A percentile compares a stretch with the other conserved stretches of the same genome.
These are phyloP conservation scores for Arctium minus DNA, from an alignment of 129 eudicot species.

Conservation along the genomic window DNA sequence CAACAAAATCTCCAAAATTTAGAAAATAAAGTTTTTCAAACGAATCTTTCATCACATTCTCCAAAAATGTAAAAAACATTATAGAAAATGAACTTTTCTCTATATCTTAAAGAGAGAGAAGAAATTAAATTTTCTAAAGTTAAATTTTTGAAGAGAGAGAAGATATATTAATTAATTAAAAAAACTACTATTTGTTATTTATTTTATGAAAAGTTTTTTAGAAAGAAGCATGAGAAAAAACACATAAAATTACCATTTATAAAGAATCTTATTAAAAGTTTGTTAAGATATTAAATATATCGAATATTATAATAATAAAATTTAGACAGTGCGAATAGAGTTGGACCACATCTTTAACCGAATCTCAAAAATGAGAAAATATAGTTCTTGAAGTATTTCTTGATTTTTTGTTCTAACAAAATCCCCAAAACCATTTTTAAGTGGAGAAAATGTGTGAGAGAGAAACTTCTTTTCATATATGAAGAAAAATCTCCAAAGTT, in stretches of 20 bases:
- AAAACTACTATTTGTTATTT: not conserved
- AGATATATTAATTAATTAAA: not conserved
- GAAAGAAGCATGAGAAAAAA: not conserved
- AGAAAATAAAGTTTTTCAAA: not conserved
- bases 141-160: not conserved
- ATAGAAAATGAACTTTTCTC: not conserved
- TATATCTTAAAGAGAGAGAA: not conserved
- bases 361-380: not conserved
- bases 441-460: not conserved
- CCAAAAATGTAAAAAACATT: not conserved
- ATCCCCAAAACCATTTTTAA: not conserved
- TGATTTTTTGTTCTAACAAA: not conserved
- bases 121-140: not conserved
- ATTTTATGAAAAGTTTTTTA: not conserved
- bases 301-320: not conserved
- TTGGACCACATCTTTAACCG: not conserved
- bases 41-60: not conserved
- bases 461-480: not conserved
- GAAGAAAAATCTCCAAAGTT: not conserved
- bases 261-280: not conserved
- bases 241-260: not conserved
- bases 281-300: not conserved
- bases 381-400: not conserved
- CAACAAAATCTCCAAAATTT: not conserved
- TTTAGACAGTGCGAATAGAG: not conserved